Percentiles rank a stretch among this genome's conserved stretches.
Evolutionary conservation across 2,329 filamentous ascomycete species (phyloP).

Genomic region (Xylaria arbuscula): DNA sequence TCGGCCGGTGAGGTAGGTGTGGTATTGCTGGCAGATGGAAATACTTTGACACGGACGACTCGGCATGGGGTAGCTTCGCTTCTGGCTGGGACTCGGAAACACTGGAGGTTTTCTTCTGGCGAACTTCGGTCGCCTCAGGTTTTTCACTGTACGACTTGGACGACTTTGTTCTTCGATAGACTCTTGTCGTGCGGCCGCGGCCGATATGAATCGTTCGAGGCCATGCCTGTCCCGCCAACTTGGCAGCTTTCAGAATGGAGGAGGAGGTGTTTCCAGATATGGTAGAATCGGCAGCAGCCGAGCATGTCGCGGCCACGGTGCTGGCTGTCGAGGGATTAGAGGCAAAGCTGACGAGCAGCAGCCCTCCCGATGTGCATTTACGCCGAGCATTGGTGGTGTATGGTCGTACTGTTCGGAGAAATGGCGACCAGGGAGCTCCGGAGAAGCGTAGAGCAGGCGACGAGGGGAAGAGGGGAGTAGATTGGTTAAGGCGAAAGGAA

Average conservation of each 20-base stretch:
- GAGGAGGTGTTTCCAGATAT: constrained; percentile 45
- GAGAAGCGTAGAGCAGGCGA: constrained; percentile 41
- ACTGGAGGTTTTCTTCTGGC: constrained; percentile 38
- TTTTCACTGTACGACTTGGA: constrained; percentile 48
- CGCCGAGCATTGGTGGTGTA: constrained; percentile 57
- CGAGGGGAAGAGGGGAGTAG: constrained; percentile 39
- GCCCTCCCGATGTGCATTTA: constrained; percentile 65
- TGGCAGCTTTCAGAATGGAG: constrained; percentile 50
- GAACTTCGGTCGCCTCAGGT: constrained; percentile 33
- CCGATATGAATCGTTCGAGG: constrained; percentile 49
- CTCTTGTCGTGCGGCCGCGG: constrained; percentile 39
- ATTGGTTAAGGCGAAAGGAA: constrained; percentile 39
- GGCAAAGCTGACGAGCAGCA: constrained; percentile 62
- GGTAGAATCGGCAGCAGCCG: constrained; percentile 54
- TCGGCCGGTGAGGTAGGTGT: constrained; percentile 86
- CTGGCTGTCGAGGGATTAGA: constrained; percentile 54
- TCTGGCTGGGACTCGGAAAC: constrained; percentile 38
- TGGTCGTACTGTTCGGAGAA: constrained; percentile 47
- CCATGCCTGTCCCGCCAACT: constrained; percentile 55
- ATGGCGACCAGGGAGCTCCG: constrained; percentile 45
- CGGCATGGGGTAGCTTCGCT: constrained; percentile 40
- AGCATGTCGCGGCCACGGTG: constrained; percentile 55
- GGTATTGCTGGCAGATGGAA: constrained; percentile 63
- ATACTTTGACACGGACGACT: constrained; percentile 66
- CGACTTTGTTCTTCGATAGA: constrained; percentile 48